Evolutionary conservation across 2,329 filamentous ascomycete species (phyloP).

Genomic region (Beauveria sp.): DNA sequence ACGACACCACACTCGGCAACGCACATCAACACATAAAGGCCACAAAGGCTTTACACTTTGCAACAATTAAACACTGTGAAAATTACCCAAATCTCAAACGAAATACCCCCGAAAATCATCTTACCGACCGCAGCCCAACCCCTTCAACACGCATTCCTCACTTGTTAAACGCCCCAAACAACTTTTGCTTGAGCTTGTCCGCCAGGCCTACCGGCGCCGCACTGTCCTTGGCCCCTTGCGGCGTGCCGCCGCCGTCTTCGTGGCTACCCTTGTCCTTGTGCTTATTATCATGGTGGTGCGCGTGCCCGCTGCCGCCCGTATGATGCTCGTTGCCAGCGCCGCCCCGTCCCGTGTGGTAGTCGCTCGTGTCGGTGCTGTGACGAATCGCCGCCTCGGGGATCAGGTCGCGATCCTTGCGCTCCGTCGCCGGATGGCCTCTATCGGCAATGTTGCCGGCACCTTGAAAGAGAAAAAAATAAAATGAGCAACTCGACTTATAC

Average conservation of each 20-base stretch:
- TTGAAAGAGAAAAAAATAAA: slow-evolving; percentile 18
- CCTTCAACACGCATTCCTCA: slow-evolving; percentile 15
- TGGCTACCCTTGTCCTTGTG: slow-evolving; percentile 14
- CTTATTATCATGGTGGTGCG: slow-evolving; percentile 14
- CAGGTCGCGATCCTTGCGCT: slow-evolving; percentile 43
- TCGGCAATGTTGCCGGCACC: slow-evolving; percentile 54
- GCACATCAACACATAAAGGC: too few species aligned
- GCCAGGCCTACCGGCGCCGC: slow-evolving; percentile 36
- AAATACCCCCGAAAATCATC: too few species aligned
- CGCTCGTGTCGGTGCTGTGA: slow-evolving; percentile 37
- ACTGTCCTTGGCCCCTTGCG: slow-evolving; percentile 19
- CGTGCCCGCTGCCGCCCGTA: slow-evolving; percentile 14
- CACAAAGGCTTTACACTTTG: too few species aligned
- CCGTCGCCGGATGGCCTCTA: slow-evolving; percentile 27
- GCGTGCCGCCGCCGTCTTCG: slow-evolving; percentile 21
- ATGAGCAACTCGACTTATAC: neutral
- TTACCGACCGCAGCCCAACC: too few species aligned
- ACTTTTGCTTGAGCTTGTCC: slow-evolving; percentile 51
- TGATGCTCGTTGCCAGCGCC: slow-evolving; percentile 49
- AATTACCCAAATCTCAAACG: too few species aligned
- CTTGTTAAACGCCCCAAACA: slow-evolving; percentile 43
- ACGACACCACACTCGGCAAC: too few species aligned
- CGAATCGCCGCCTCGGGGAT: slow-evolving; percentile 46
- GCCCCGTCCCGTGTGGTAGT: slow-evolving; percentile 53
- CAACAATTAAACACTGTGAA: too few species aligned